Conservation (phyloP, 2,329 filamentous ascomycete genomes). For the Ramichloridium luteum region DNA sequence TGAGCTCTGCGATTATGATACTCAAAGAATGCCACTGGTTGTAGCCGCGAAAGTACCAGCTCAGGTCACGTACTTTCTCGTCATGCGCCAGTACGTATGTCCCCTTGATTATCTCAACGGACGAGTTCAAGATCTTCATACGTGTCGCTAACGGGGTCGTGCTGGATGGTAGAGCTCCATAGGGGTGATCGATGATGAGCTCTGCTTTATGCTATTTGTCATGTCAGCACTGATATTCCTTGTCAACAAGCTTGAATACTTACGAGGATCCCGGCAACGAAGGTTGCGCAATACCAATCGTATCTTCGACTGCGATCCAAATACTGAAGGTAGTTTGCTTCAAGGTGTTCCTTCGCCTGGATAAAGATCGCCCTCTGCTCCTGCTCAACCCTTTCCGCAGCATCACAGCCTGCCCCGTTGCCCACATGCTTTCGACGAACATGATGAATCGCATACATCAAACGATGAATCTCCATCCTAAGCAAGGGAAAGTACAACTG, state of each 20-base stretch:
- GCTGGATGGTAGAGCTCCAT: slow-evolving; percentile 12
- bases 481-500: slow-evolving; percentile 16
- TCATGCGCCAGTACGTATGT: slow-evolving; percentile 14
- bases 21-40: slow-evolving; percentile 21
- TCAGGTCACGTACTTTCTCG: slow-evolving; percentile 10
- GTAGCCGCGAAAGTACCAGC: slow-evolving; percentile 19
- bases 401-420: no score
- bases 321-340: slow-evolving; percentile 12
- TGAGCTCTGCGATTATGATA: slow-evolving; percentile 18
- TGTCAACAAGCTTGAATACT: no score
- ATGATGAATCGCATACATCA: slow-evolving; percentile 11
- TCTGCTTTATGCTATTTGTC: slow-evolving; percentile 12
- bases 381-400: no score
- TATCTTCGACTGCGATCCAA: slow-evolving; percentile 16
- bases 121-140: slow-evolving; percentile 12
- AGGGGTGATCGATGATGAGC: slow-evolving; percentile 18
- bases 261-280: slow-evolving; percentile 15
- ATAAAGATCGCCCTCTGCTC: slow-evolving; percentile 11
- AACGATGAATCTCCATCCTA: slow-evolving; percentile 14
- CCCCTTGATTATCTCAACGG: slow-evolving; percentile 16
- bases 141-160: slow-evolving; percentile 13
- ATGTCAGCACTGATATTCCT: no score
- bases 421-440: no score
- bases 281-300: slow-evolving; percentile 17
- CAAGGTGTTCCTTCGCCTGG: slow-evolving; percentile 6